Percentiles rank a stretch among this genome's conserved stretches.
Evolutionary conservation across 441 rosid genomes (phyloP).

Genomic region (Heliophila coronopifolia): DNA sequence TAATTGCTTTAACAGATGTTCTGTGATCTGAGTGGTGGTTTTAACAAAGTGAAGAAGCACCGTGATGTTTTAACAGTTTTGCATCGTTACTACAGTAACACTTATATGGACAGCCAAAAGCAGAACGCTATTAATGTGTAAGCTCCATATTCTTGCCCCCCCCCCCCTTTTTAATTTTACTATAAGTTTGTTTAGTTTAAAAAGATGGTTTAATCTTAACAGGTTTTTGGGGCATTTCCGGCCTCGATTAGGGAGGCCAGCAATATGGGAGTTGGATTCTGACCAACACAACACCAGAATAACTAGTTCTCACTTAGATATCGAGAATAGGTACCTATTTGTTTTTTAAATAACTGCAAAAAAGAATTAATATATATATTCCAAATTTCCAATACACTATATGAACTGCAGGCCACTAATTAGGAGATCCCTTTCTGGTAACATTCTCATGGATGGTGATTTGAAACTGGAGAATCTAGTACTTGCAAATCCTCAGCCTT

Average conservation of each 20-base stretch:
- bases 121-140: slow-evolving; percentile 75
- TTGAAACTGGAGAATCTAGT: slow-evolving; percentile 22
- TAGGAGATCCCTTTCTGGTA: slow-evolving; percentile 30
- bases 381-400: not conserved
- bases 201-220: slow-evolving; percentile 25
- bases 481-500: slow-evolving; percentile 16
- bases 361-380: not conserved
- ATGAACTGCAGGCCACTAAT: slow-evolving; percentile 25
- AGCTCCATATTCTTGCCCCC: slow-evolving; percentile 3
- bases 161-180: not conserved
- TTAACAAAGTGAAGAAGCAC: slow-evolving; percentile 55
- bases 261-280: slow-evolving; percentile 86
- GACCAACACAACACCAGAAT: slow-evolving; percentile 56
- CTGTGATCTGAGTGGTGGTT: slow-evolving; percentile 56
- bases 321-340: slow-evolving; percentile 54
- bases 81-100: slow-evolving; percentile 57
- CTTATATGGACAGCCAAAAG: slow-evolving; percentile 55
- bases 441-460: slow-evolving; percentile 18
- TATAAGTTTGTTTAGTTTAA: not conserved
- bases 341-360: too few species aligned
- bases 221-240: slow-evolving; percentile 94
- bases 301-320: slow-evolving; percentile 34
- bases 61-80: slow-evolving; percentile 57
- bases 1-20: slow-evolving; percentile 42
- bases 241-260: slow-evolving; percentile 74